Evolutionary conservation across 768 basidiomycete species (phyloP).

Genomic region (Leccinum longicurvipes): DNA sequence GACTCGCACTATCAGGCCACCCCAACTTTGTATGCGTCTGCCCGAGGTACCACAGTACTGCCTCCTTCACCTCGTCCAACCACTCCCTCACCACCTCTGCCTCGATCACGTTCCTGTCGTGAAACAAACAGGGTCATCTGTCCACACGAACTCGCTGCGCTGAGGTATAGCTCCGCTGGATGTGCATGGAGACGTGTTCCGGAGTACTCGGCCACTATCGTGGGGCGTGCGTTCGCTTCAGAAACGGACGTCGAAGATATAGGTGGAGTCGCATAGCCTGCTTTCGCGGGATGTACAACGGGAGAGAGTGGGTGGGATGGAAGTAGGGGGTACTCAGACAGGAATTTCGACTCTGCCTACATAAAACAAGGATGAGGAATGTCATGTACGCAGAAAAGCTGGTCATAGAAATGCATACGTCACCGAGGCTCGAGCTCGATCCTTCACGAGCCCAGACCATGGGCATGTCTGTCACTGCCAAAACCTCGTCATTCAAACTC

Average conservation of each 20-base stretch:
- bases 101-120: no score
- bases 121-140: no score
- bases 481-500: background rate
- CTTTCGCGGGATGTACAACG: constrained; percentile 11
- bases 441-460: constrained; percentile 13
- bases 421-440: constrained; percentile 32
- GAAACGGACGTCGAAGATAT: background rate
- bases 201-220: constrained; percentile 4
- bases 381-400: background rate
- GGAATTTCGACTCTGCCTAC: constrained; percentile 35
- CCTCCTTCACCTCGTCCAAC: no score
- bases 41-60: no score
- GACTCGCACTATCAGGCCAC: no score
- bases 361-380: background rate
- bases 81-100: no score
- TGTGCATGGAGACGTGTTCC: no score
- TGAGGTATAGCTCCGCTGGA: no score
- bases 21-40: no score
- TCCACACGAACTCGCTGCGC: no score
- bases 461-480: constrained; percentile 6
- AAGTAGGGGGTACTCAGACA: constrained; percentile 35
- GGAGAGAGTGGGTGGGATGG: constrained; percentile 20
- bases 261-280: constrained; percentile 3
- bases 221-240: background rate
- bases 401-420: constrained; percentile 12